These are phyloP conservation scores for Candida smagusa DNA, from an alignment of 1,139 yeast genomes.

Conservation along the genomic window DNA sequence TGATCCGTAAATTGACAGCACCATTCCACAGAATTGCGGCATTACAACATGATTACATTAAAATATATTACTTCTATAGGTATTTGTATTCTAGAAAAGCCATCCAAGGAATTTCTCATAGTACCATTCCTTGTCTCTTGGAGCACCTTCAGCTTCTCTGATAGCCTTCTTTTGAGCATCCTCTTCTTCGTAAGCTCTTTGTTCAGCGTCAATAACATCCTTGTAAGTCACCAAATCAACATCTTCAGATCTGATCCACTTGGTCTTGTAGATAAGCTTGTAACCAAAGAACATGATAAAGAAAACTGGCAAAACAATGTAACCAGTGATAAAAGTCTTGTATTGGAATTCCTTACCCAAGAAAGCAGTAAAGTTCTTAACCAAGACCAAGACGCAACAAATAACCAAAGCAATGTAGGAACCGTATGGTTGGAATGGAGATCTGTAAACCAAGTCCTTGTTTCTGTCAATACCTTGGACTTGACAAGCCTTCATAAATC, in stretches of 20 bases:
- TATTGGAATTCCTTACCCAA: slow-evolving; percentile 52
- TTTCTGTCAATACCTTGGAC: slow-evolving; percentile 54
- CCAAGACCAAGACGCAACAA: slow-evolving; percentile 53
- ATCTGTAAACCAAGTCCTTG: slow-evolving; percentile 50
- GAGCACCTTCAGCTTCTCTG: slow-evolving; percentile 46
- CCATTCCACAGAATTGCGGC: no score
- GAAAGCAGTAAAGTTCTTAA: slow-evolving; percentile 75
- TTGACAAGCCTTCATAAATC: slow-evolving; percentile 61
- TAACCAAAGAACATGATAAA: slow-evolving; percentile 54
- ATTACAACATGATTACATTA: no score
- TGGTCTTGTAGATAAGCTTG: slow-evolving; percentile 54
- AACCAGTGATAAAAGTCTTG: slow-evolving; percentile 70
- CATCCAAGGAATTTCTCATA: slow-evolving; percentile 57
- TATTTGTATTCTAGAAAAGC: slow-evolving; percentile 34
- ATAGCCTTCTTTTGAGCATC: slow-evolving; percentile 40
- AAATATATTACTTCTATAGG: no score
- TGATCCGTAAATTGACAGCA: no score
- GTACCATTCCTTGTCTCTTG: slow-evolving; percentile 45
- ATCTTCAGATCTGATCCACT: slow-evolving; percentile 49
- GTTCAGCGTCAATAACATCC: slow-evolving; percentile 68
- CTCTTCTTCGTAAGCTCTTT: slow-evolving; percentile 48
- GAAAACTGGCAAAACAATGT: slow-evolving; percentile 72
- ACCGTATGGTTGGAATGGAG: slow-evolving; percentile 69
- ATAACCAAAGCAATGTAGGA: slow-evolving; percentile 56
- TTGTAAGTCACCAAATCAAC: slow-evolving; percentile 63